Base-by-base conservation (phyloP, 805 yeast species). In the Wickerhamomyces canadensis region DNA sequence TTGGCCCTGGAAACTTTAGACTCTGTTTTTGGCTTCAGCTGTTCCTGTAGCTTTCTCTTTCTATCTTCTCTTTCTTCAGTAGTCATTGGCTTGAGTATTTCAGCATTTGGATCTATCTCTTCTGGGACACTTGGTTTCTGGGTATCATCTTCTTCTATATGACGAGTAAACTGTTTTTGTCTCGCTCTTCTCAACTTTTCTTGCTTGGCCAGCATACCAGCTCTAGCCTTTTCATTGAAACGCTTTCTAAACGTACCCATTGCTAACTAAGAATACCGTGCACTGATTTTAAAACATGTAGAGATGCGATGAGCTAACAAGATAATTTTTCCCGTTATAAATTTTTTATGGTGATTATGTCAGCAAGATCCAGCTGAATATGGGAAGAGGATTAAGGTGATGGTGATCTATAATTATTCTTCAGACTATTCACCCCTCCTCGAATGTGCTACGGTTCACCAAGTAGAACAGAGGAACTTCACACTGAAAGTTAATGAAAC, bases 191-290 rank as follows among this genome's bases (percentile, higher is more conserved):
- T 80, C 50, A 86, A 64, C 34, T 79, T 79, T 22, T 80, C 77
- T 57, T 81, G 84, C 67, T 81, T 85, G 21, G 87, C 79, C 51
- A 86, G 79, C 72, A 83, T 82, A 15, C 95, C 95, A 3, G 86
- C 56, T 24, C 95, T 77, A 38, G 93, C 95, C 64, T 83, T 84
- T 57, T 82, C 95, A 56, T 86, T 86, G 65, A 80, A 83, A 43
- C 95, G 61, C 59, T 76, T 74, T 48, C 93, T 72, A 57, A 84
- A 85, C 43, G 82, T 83, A 40, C 91, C 95, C 95, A 86, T 86
- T n/a, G n/a, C n/a, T n/a, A n/a, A n/a, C n/a, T n/a, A n/a, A n/a
- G n/a, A n/a, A n/a, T n/a, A n/a, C n/a, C n/a, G n/a, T n/a, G n/a
- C n/a, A n/a, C n/a, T n/a, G n/a, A n/a, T n/a, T n/a, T n/a, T n/a